phyloP scores from a whole-genome alignment of 2,329 filamentous ascomycete genomes.

The Karstenula rhodostoma region DNA sequence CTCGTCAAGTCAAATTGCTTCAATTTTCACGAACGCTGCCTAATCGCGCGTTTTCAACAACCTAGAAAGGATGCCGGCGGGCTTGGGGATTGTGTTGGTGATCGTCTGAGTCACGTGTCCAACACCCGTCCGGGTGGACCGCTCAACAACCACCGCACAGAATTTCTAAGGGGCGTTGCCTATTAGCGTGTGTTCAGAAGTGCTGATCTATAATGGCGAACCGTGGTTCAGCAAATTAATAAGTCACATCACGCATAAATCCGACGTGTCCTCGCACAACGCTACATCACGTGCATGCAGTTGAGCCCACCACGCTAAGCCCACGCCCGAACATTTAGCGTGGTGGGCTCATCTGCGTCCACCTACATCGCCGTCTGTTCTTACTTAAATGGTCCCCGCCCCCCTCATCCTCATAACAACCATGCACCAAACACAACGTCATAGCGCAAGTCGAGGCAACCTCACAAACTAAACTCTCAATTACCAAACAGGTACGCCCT shows the following conservation, averaged over 20 bases:
- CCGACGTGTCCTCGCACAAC: conserved; percentile 13
- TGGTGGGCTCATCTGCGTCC: too few relatives aligned
- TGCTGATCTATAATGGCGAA: conserved; percentile 9
- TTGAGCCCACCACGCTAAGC: too few relatives aligned
- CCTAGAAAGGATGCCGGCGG: conserved; percentile 3
- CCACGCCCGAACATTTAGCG: too few relatives aligned
- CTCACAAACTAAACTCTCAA: conserved; percentile 10
- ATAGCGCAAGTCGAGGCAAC: conserved; percentile 9
- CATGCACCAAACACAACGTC: conserved; percentile 8
- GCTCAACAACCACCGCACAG: conserved; percentile 2
- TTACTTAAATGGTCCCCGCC: conserved; percentile 3
- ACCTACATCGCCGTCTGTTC: conserved; percentile 8
- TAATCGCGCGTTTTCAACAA: conserved; percentile 5
- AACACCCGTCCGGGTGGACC: conserved; percentile 5
- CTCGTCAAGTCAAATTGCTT: conserved; percentile 6
- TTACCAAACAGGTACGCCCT: conserved; percentile 10
- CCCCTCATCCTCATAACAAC: conserved; percentile 13
- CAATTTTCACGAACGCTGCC: conserved; percentile 7
- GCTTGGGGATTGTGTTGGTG: neutral
- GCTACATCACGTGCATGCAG: neutral
- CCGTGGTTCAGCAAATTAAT: conserved; percentile 7
- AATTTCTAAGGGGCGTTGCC: conserved; percentile 2
- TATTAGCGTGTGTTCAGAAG: conserved; percentile 10
- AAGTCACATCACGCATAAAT: conserved; percentile 13
- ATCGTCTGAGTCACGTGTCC: too few relatives aligned